These are phyloP conservation scores for Calonectria fujianensis DNA, from an alignment of 2,329 filamentous ascomycete species.

Conservation along the genomic window DNA sequence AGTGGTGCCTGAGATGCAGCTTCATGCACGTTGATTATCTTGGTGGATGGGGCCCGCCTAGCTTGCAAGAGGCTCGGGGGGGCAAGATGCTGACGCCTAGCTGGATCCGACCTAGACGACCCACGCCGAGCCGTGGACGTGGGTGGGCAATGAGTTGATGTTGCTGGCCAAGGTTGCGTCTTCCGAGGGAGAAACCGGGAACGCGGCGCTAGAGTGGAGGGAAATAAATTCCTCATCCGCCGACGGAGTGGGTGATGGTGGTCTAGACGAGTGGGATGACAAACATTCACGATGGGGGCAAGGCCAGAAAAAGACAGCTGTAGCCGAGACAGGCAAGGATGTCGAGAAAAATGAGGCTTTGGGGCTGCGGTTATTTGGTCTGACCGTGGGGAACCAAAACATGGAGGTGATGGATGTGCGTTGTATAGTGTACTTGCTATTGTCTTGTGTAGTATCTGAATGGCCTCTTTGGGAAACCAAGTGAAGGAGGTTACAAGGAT, in stretches of 20 bases:
- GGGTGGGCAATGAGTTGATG: slow-evolving; percentile 45
- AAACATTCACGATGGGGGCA: slow-evolving; percentile 28
- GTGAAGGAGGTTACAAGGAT: not conserved
- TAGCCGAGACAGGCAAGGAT: slow-evolving; percentile 15
- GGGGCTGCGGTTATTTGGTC: not conserved
- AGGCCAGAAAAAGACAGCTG: not conserved
- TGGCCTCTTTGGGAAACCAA: not conserved
- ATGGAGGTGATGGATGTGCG: not conserved
- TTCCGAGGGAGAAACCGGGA: slow-evolving; percentile 52
- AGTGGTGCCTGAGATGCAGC: slow-evolving; percentile 51
- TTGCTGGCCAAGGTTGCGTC: slow-evolving; percentile 41
- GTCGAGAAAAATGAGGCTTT: not conserved
- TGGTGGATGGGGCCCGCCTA: slow-evolving; percentile 44
- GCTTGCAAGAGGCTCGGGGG: slow-evolving; percentile 43
- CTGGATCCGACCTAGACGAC: slow-evolving; percentile 53
- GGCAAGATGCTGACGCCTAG: slow-evolving; percentile 44
- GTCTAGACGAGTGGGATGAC: slow-evolving; percentile 30
- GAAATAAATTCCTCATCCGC: slow-evolving; percentile 44
- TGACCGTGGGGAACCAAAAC: not conserved
- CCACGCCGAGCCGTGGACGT: slow-evolving; percentile 53
- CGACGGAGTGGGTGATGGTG: slow-evolving; percentile 13
- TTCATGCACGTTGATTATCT: slow-evolving; percentile 57
- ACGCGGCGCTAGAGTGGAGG: slow-evolving; percentile 40
- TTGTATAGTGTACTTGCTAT: not conserved
- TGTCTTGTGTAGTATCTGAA: not conserved